Evolutionary conservation across 106 monocot species (phyloP).

Genomic region (Hemerocallis citrina): DNA sequence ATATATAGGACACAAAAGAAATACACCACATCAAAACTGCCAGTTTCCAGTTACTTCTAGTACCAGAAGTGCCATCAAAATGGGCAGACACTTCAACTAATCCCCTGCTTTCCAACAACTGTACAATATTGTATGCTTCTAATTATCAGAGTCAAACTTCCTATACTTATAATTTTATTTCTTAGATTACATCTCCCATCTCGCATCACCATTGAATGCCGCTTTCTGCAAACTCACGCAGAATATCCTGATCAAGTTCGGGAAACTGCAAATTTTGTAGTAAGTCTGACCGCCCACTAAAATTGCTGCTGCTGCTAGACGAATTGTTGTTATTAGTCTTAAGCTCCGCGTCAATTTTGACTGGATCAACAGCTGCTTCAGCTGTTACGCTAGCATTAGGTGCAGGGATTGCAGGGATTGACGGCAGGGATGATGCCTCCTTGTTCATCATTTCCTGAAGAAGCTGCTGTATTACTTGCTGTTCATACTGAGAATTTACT

Average conservation of each 20-base stretch:
- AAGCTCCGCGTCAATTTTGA: too few relatives aligned
- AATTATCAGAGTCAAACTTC: not conserved
- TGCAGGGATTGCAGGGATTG: not conserved
- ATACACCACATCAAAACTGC: constrained; percentile 16
- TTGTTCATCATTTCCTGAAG: constrained; percentile 15
- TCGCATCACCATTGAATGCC: constrained; percentile 27
- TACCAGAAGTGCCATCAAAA: not conserved
- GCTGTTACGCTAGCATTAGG: constrained; percentile 2
- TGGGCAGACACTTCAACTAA: not conserved
- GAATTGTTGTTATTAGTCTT: constrained; percentile 13
- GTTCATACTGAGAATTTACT: not conserved
- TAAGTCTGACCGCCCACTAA: constrained; percentile 28
- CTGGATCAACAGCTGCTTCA: constrained; percentile 6
- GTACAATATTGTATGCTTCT: not conserved
- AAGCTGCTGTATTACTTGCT: constrained; percentile 14
- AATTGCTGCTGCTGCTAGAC: constrained; percentile 16
- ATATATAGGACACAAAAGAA: too few relatives aligned
- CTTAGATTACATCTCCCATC: constrained; percentile 4
- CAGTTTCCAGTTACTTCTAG: not conserved
- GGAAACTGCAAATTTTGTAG: constrained; percentile 36
- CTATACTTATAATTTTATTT: not conserved
- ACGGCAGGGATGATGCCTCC: constrained; percentile 13
- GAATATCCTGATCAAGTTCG: constrained; percentile 19
- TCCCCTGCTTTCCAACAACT: not conserved
- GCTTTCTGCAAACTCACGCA: constrained; percentile 29